phyloP scores from a whole-genome alignment of 495 filamentous ascomycete species.

The Ramalina intermedia region DNA sequence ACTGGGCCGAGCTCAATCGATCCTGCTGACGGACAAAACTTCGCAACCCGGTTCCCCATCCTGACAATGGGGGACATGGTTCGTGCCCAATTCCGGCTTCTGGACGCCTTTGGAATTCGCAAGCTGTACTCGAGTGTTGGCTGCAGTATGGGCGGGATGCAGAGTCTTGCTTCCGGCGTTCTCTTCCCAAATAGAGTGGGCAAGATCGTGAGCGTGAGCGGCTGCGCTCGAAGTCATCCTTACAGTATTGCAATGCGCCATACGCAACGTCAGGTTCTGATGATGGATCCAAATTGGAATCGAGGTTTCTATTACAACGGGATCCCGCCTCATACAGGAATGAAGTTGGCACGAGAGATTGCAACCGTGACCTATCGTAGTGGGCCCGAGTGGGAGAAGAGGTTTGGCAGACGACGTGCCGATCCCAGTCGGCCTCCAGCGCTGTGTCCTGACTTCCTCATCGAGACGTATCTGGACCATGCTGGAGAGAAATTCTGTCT shows the following conservation, averaged over 20 bases:
- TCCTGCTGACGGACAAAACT: constrained; percentile 73
- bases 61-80: constrained; percentile 98
- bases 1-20: constrained; percentile 83
- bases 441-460: constrained; percentile 90
- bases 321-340: constrained; percentile 84
- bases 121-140: constrained; percentile 88
- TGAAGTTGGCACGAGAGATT: constrained; percentile 96
- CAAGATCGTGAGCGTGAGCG: constrained; percentile 77
- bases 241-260: constrained; percentile 99
- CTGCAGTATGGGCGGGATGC: constrained; percentile 97
- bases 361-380: constrained; percentile 95
- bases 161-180: constrained; percentile 81
- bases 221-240: constrained; percentile 88
- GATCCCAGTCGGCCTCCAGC: constrained; percentile 78
- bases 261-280: constrained; percentile 90
- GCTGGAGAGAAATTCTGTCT: constrained; percentile 98
- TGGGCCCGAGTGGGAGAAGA: constrained; percentile 93
- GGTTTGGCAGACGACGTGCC: constrained; percentile 78
- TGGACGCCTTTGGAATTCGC: constrained; percentile 64
- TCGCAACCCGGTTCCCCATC: constrained; percentile 94
- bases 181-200: constrained; percentile 70
- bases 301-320: constrained; percentile 90
- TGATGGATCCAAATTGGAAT: constrained; percentile 97
- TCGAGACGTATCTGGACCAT: constrained; percentile 97
- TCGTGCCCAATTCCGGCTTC: constrained; percentile 77